Evolutionary conservation across 2,329 filamentous ascomycete species (phyloP), one percentile per base, ranked within the genome.

Genomic region (Aspergillus ibericus): DNA sequence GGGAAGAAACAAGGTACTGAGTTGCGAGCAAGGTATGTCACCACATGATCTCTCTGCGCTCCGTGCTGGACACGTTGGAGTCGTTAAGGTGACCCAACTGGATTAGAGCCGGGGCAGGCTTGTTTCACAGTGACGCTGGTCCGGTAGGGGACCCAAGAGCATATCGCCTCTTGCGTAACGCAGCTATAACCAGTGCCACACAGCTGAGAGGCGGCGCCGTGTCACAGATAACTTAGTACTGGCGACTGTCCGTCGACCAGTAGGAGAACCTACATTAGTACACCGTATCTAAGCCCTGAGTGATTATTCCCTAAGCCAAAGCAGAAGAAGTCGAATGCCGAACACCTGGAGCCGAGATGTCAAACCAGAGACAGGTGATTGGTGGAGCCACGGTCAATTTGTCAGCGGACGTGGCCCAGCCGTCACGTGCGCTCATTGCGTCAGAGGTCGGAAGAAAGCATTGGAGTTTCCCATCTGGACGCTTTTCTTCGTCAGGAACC

Each of bases 401-500:
- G 69, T 73, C 69, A 73, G 66, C 62, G 29, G 9, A 10, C 8
- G 48, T 32, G 27, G 5, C 18, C 18, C 36, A 3, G 20, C 0
- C 25, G 51, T 68, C 71, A 72, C 69, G 66, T 73, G 71, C 47
- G 7, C 5, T 18, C 29, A 73, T 73, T 73, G 70, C 70, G 69
- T 73, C 71, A 73, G 69, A 71, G 64, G 44, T 38, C 59, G 59
- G 58, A 62, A 60, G 59, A 58, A 63, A 56, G 59, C 36, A 59
- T 52, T 57, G 25, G 36, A 38, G 22, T 40, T 53, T n/a, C 50
- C n/a, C 32, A 38, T 42, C 50, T 29, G 18, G 22, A 46, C 18
- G 10, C 34, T 36, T 42, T 34, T 46, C 46, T 52, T 38, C 44
- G 16, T 5, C 40, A 54, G 34, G 42, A 56, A 53, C 32, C 5